A percentile compares a stretch with the other conserved stretches of the same genome.
Conservation (phyloP, 2,329 filamentous ascomycete species). For the Penicillium capsulatum region DNA sequence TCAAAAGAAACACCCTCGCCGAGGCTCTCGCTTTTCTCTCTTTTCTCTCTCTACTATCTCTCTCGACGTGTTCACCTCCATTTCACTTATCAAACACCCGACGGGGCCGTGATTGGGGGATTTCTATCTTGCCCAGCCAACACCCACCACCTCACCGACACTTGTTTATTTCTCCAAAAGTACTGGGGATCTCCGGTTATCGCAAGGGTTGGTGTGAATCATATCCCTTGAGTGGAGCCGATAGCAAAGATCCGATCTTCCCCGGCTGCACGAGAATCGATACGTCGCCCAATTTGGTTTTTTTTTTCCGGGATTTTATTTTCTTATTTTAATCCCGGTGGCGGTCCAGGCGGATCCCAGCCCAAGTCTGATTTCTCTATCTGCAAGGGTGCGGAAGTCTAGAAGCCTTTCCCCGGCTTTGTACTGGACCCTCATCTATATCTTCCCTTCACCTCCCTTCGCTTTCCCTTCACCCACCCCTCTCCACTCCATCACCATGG, state of each 20-base stretch:
- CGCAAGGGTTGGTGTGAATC: too few species aligned
- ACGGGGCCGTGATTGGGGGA: too few species aligned
- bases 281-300: background rate
- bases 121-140: too few species aligned
- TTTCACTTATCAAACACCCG: too few species aligned
- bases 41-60: too few species aligned
- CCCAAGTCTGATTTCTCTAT: constrained; percentile 15
- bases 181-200: too few species aligned
- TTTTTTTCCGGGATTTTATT: constrained; percentile 4
- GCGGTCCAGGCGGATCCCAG: background rate
- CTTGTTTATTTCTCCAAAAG: too few species aligned
- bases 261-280: background rate
- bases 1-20: too few species aligned
- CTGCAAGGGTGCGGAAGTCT: constrained; percentile 27
- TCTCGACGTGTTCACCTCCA: too few species aligned
- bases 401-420: constrained; percentile 28
- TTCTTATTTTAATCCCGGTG: constrained; percentile 2
- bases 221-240: background rate
- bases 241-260: too few species aligned
- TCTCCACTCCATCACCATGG: constrained; percentile 6
- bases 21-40: too few species aligned
- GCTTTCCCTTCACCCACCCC: constrained; percentile 3
- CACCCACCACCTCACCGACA: too few species aligned
- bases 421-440: constrained; percentile 1
- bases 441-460: background rate